A percentile compares a stretch with the other conserved stretches of the same genome.
Evolutionary conservation across 768 basidiomycete genomes (phyloP).

Genomic region (Tulasnella calospora): DNA sequence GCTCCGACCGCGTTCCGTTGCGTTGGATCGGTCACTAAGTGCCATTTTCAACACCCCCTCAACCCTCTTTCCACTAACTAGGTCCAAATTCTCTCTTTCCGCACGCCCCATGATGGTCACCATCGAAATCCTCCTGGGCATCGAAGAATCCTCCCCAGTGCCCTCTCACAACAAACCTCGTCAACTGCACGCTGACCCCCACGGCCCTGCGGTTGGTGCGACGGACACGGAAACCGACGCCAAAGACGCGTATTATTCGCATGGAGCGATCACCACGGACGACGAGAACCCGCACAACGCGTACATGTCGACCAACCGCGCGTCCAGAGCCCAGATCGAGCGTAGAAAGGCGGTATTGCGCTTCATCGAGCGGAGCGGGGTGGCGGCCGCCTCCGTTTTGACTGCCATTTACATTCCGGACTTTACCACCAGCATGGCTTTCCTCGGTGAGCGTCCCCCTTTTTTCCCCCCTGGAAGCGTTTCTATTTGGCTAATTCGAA

Average conservation of each 20-base stretch:
- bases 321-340: neutral
- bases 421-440: slow-evolving; percentile 80
- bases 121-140: slow-evolving; percentile 68
- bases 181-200: slow-evolving; percentile 24
- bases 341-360: slow-evolving; percentile 28
- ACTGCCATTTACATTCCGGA: slow-evolving; percentile 74
- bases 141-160: slow-evolving; percentile 43
- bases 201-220: slow-evolving; percentile 28
- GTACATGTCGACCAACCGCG: slow-evolving; percentile 11
- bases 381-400: slow-evolving; percentile 56
- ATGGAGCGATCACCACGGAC: slow-evolving; percentile 38
- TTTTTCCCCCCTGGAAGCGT: neutral
- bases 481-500: neutral
- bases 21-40: slow-evolving; percentile 28
- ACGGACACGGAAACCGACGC: slow-evolving; percentile 24
- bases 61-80: slow-evolving; percentile 32
- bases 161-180: slow-evolving; percentile 16
- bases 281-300: slow-evolving; percentile 14
- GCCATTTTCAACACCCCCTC: neutral
- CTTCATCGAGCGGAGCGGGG: slow-evolving; percentile 51
- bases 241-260: slow-evolving; percentile 31
- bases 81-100: slow-evolving; percentile 82
- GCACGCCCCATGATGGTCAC: slow-evolving; percentile 82
- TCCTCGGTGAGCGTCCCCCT: slow-evolving; percentile 54
- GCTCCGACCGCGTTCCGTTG: slow-evolving; percentile 11